Evolutionary conservation across 2,329 filamentous ascomycete species (phyloP), one percentile per base, ranked within the genome.

Genomic region (Rhexocercosporidium sp.): DNA sequence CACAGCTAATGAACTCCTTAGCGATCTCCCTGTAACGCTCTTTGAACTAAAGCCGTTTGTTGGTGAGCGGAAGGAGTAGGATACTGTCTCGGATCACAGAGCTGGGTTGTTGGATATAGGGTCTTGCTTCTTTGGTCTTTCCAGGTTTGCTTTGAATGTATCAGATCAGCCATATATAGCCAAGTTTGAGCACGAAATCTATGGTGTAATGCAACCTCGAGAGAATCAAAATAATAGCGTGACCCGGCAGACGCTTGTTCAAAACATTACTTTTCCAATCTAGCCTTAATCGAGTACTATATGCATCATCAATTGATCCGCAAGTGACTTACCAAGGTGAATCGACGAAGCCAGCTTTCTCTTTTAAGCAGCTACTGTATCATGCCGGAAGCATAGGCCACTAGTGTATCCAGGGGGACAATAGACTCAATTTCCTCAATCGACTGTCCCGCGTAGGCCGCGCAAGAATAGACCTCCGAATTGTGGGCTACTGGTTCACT

Each of bases 11-110:
- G 25, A 47, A 49, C 34, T 34, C 41, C 59, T 49, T 22, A 61
- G 59, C 41, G 16, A 61, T 12, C 3, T 34, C 59, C 41, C 7
- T 47, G 57, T 18, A 11, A n/a, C n/a, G 6, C 18, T 47, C 57
- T 31, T 31, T 60, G 16, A 60, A 12, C 39, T 39, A 60, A 16
- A 5, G 57, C 41, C 57, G 25, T 11, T 60, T 60, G 57, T 47
- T 60, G 39, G n/a, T 47, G 25, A 60, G 57, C 57, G 39, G 57
- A 60, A 60, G 41, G 57, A 60, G 41, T 60, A 60, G 57, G 41
- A 47, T n/a, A 31, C 47, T 47, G 39, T 27, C 3, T 60, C 22
- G 25, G 39, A 60, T 60, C 9, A 27, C 22, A 18, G 11, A 22
- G 57, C 57, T 60, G 41, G 12, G 41, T 60, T 60, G 22, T 47